phyloP scores from a whole-genome alignment of 306 rosid species.

The Prunus dulcis region DNA sequence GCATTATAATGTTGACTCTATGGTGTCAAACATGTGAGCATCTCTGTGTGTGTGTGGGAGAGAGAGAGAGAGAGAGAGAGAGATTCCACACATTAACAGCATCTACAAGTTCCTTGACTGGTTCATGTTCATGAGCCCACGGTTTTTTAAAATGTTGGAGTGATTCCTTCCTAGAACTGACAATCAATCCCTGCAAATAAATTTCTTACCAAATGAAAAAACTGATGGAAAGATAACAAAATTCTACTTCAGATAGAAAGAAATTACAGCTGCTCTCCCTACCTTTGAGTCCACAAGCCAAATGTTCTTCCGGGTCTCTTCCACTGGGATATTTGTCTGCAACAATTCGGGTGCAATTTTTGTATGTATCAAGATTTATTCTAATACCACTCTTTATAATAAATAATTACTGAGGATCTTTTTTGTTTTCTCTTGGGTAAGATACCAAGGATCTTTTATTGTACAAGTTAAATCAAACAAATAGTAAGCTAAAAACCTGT shows the following conservation, averaged over 20 bases:
- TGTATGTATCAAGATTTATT: not conserved
- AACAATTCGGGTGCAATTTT: conserved; percentile 14
- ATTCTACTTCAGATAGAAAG: conserved; percentile 7
- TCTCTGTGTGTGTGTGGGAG: not conserved
- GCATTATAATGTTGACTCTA: not conserved
- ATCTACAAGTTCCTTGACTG: conserved; percentile 50
- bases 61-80: conserved; percentile 20
- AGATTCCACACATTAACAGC: conserved; percentile 59
- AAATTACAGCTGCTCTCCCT: conserved; percentile 12
- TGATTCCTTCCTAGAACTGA: conserved; percentile 73
- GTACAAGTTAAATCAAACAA: not conserved
- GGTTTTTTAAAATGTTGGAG: conserved; percentile 97
- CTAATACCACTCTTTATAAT: not conserved
- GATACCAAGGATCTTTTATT: not conserved
- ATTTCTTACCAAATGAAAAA: conserved; percentile 16
- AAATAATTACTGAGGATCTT: not conserved
- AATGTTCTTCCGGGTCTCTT: conserved; percentile 77
- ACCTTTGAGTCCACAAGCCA: conserved; percentile 99
- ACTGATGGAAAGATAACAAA: conserved; percentile 19
- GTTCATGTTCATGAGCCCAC: conserved; percentile 93
- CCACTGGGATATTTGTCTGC: conserved; percentile 79
- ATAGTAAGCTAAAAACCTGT: conserved; percentile 46
- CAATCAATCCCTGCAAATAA: conserved; percentile 75
- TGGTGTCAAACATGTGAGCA: not conserved
- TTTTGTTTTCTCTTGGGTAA: not conserved